Base-by-base conservation (phyloP, 768 basidiomycete genomes). In the Cystofilobasidium macerans region DNA sequence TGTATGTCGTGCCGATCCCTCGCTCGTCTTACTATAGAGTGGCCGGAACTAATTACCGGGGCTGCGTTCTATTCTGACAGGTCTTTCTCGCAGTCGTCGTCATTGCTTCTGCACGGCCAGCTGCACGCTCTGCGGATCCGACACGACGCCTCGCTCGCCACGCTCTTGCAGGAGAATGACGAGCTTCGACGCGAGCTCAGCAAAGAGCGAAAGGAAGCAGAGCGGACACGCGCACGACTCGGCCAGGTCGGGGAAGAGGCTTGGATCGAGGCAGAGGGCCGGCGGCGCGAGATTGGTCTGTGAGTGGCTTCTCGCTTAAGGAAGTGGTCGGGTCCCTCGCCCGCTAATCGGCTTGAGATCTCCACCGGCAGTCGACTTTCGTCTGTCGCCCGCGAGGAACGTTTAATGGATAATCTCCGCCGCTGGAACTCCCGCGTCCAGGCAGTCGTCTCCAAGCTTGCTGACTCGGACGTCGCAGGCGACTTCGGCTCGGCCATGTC, bases 21-120 rank as follows among this genome's bases (percentile, higher is more conserved):
- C 22, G 12, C 18, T 47, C 36, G 14, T 13, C 38, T 26, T 67
- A 22, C 26, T 40, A 22, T 24, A 32, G 8, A 22, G n/a, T n/a
- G n/a, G n/a, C n/a, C n/a, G n/a, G 4, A 47, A 6, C 33, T 22
- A 13, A 0, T 30, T n/a, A n/a, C 64, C 0, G 36, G 58, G 24
- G 9, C 20, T 36, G n/a, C 26, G 18, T 16, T 42, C 66, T 12
- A 30, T 32, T 20, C 16, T 2, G 3, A 30, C 68, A 89, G 88
- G 88, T 86, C 84, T 74, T 91, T 89, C 75, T 88, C 88, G 2
- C 88, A 91, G 72, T 78, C 81, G 1, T 83, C 86, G 9, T 86
- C 85, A 5, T 80, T 86, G 62, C 73, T 80, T 1, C 81, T 90
- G 0, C 86, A 87, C 69, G 71, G 77, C 4, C 81, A 86, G 16